Evolutionary conservation across 2,329 filamentous ascomycete genomes (phyloP), one percentile per base, ranked within the genome.

Genomic region (Phaeosphaeria sp.): DNA sequence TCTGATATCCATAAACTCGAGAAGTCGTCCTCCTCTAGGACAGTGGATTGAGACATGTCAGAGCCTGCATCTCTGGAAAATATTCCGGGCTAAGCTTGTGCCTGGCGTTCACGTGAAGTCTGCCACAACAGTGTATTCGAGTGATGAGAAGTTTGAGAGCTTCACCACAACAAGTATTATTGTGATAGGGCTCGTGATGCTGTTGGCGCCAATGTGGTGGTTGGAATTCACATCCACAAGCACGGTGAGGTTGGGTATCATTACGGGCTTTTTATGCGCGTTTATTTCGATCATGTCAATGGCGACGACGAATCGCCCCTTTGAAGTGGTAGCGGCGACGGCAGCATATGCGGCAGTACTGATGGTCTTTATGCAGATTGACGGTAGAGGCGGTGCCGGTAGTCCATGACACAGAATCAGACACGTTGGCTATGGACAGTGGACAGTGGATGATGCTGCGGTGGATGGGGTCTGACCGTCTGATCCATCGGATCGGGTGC

Each of bases 121-220:
- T 4, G 10, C 30, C 2, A 39, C 36, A 6, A 66, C 58, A 3
- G 20, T 25, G 4, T 68, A 68, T 23, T 60, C 62, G 2, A 66
- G 58, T 20, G 49, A 69, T 21, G 13, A 43, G 1, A 54, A 25
- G 2, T 60, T 71, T 13, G 60, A 63, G 15, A 25, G 17, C 13
- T 43, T 68, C 6, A 68, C 62, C 1, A 68, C 64, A 10, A 22
- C 43, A 6, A 50, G 18, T 18, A 69, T 67, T 9, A 63, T 68
- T 3, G 0, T 54, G 0, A 30, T 57, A 1, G 64, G 69, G 1
- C 36, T 65, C 1, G 10, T 48, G 1, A 70, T 73, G 66, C 55
- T 73, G 15, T 43, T 71, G 10, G 64, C 53, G 3, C 68, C 71
- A 1, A 21, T 72, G 41, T 73, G 68, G 71, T 60, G 52, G 60